Evolutionary conservation across 192 early-diverging fungal genomes (phyloP), one percentile per base, ranked within the genome.

Genomic region (Podila clonocystis): DNA sequence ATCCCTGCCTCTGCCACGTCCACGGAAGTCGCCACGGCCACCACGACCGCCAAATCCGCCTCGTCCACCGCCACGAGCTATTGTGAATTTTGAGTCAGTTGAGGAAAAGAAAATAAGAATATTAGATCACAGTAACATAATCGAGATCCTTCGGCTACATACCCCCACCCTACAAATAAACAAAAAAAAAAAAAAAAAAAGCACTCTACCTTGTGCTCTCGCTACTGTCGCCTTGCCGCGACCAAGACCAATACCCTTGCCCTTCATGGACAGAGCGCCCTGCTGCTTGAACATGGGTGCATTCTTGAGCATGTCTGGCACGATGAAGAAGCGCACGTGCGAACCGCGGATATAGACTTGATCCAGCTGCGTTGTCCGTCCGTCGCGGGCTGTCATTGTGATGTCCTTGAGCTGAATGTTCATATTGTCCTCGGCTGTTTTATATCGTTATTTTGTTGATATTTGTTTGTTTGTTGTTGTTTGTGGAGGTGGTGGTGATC

Each of bases 281-380:
- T 97, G 90, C 63, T 89, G 88, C 87, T 97, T 95, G 86, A 99
- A 98, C 97, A 99, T 97, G 59, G 98, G 97, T 29, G 98, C 98
- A 77, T 99, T 98, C 87, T 97, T 97, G 45, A 99, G 90, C 96
- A 99, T 99, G 83, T 99, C 98, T 28, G 97, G 97, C n/a, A 97
- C 96, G 36, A 98, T 92, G 69, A 98, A 95, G 86, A 96, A 97
- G 60, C 95, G 91, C 73, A 97, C 89, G 65, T 92, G 90, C 55
- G 94, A 96, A 29, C 98, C 98, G 65, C 98, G 93, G 80, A 98
- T 91, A 73, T 96, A 99, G 45, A 98, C 96, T 83, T 97, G 97
- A 80, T 98, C 95, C 82, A 99, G 84, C 71, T 98, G 95, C 70
- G 92, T 88, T 33, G 94, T 90, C 60, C 93, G 91, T 24, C 98